A percentile compares a stretch with the other conserved stretches of the same genome.
These are phyloP conservation scores for Ustilago cynodontis DNA, from an alignment of 1,284 basidiomycete species.

Conservation along the genomic window DNA sequence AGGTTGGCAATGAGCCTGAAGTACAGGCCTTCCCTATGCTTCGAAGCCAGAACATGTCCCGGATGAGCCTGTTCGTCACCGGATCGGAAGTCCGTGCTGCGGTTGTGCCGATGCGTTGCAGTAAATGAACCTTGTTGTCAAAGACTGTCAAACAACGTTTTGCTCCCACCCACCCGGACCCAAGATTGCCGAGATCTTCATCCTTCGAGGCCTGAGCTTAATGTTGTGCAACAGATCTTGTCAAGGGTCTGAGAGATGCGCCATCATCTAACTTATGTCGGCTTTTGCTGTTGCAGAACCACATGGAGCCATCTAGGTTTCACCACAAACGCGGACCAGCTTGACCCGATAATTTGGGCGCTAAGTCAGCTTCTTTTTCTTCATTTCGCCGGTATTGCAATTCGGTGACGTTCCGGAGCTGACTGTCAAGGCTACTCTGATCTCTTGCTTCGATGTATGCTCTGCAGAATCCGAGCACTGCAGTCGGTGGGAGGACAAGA, in stretches of 20 bases:
- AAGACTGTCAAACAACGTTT: slow-evolving; percentile 2
- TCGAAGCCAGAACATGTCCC: background rate
- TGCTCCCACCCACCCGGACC: background rate
- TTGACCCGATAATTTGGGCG: no score
- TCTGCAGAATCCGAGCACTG: no score
- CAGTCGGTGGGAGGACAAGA: no score
- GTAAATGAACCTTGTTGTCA: background rate
- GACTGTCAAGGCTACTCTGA: no score
- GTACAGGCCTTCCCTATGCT: background rate
- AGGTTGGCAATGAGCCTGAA: background rate
- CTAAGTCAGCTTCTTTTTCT: no score
- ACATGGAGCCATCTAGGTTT: no score
- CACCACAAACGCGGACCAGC: no score
- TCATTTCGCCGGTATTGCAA: no score
- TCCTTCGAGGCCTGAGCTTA: background rate
- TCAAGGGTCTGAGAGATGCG: background rate
- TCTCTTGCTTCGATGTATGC: no score
- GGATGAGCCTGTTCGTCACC: background rate
- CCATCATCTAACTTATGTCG: no score
- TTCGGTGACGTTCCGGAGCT: no score
- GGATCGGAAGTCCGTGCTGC: background rate
- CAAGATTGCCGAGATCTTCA: background rate
- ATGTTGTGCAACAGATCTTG: background rate
- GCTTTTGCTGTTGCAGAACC: no score
- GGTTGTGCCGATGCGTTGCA: background rate